Evolutionary conservation across 352 stramenopile genomes (phyloP), one percentile per base, ranked within the genome.

Genomic region (Globisporangium carolinianum): DNA sequence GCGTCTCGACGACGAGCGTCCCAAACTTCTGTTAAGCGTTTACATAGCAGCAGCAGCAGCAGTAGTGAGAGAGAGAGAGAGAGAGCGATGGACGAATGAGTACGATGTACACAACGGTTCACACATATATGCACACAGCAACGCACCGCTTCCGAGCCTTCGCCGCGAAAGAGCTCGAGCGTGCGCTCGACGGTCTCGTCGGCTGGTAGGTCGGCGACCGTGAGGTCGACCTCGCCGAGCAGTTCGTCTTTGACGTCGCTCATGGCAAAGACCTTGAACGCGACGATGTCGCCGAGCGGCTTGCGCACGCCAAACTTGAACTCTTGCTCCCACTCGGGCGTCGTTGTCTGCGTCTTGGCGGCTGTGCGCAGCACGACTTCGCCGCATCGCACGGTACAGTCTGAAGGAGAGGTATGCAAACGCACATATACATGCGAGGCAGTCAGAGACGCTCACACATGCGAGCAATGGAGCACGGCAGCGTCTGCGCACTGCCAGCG

Each of bases 331-430:
- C 78, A 91, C 48, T 67, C 51, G 0, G 80, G 80, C 53, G 58
- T 60, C 52, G 62, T 73, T 18, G 80, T 86, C 60, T 77, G 68
- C 51, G 55, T 47, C 55, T 75, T 62, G 0, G 71, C 66, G 11
- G 74, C 74, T 5, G 76, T 88, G 37, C 76, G 69, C 47, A 79
- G 43, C 43, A 79, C 66, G 24, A 76, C 69, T 14, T 71, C 65
- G 5, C 80, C 80, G 41, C 80, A 88, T 35, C 73, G 66, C 10
- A 79, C 69, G 52, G 82, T 72, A 45, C 77, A 86, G 58, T 85
- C 78, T 91, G 58, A 6, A 43, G 24, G 24, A 2, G 24, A 32
- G 24, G 24, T 32, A 32, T 32, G 24, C 24, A 32, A 32, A 42
- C 38, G 38, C 38, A 42, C 38, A 11, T 11, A 42, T 9, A 7